Base-by-base conservation (phyloP, 2,329 filamentous ascomycete species). In the Coniochaeta sp. region DNA sequence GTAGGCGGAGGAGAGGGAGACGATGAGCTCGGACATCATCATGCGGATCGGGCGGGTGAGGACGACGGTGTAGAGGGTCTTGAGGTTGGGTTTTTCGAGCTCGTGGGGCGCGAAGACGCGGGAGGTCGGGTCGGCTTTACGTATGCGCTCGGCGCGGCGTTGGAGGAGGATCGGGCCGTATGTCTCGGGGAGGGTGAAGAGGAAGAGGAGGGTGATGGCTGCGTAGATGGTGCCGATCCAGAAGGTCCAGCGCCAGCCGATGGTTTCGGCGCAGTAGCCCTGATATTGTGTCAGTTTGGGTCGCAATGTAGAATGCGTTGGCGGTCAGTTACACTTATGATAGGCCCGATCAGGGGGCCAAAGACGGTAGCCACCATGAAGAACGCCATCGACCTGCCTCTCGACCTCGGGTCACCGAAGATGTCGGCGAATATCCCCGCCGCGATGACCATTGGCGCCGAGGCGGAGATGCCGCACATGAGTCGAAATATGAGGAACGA, bases 21-120 rank as follows among this genome's bases (percentile, higher is more conserved):
- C 86, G 48, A 92, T 86, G 48, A 85, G 83, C 62, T 94, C 89
- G 40, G 78, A 83, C 49, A 79, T 42, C 28, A 86, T 72, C 88
- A 92, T 92, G 24, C 84, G 76, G 6, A 91, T 66, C 0, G 89
- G 88, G 0, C 88, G 72, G 1, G 83, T 85, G 32, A 91, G 70
- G 0, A 89, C 84, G n/a, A 86, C 79, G 1, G 77, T 82, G n/a
- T 83, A 64, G 50, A 89, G 75, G 57, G 86, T 77, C 31, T 69
- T 73, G 38, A 79, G 49, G 53, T 82, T 67, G 26, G 77, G 75
- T 50, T 75, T 71, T 59, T 88, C 82, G 20, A 88, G 67, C 61
- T 89, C 85, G 48, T 81, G 74, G 0, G 81, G 78, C 1, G 86
- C 79, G 49, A 82, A 70, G 49, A 83, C 76, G 54, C 73, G 61